Base-by-base conservation (phyloP, 148 eudicot species). In the Polygonum aviculare region DNA sequence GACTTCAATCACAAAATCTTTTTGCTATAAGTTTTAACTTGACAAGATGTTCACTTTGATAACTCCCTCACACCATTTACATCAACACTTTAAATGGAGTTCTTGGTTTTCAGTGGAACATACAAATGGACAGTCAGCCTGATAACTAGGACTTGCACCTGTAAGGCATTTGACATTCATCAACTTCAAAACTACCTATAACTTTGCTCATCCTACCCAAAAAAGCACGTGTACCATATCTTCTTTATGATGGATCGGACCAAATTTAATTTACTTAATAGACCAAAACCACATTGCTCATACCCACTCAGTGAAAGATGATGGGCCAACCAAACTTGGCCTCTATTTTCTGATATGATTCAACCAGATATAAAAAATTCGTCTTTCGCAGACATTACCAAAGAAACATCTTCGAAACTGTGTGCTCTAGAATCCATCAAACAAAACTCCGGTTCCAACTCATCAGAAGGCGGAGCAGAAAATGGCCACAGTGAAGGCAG, bases 401-500 rank as follows among this genome's bases (percentile, higher is more conserved):
- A 31, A 65, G 31, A 26, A 26, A 26, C 3, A 38, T 45, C 72
- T 35, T 65, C 19, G 35, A 35, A 36, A 65, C 71, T 5, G 19
- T 16, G 57, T 52, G 57, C 57, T 52, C 57, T 16, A 52, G 16
- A 16, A 16, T 6, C 35, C 14, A 31, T 26, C 31, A 26, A 10
- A 15, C 2, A 65, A 36, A 36, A 36, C 44, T 65, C 38, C 39
- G 16, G 11, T 31, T 63, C 7, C 44, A 16, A 4, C 12, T 65
- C 41, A 65, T 15, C 71, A 65, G 31, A 57, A 57, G 63, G 63
- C 21, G 31, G 31, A 57, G 26, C 5, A 12, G 71, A 2, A 65
- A 74, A 84, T 86, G 90, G 78, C 83, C n/a, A 82, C 81, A 26
- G 80, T 93, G 69, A 93, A 91, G 78, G 98, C 92, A 72, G 94